These are phyloP conservation scores for Claviceps sp. DNA, from an alignment of 2,329 filamentous ascomycete genomes.

Conservation along the genomic window DNA sequence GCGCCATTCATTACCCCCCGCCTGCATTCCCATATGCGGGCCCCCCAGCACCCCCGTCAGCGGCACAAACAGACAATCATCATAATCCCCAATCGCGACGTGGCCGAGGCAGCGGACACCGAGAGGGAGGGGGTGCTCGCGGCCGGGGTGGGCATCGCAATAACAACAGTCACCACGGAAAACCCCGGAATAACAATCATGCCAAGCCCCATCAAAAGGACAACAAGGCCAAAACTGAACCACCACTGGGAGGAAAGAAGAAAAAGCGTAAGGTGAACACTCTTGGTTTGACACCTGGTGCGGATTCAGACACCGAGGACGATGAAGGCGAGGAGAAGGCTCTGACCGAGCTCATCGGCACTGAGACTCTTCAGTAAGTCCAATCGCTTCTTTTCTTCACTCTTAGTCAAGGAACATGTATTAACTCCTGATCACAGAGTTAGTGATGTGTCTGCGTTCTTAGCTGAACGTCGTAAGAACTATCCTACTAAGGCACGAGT, in stretches of 20 bases:
- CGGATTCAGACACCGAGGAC: conserved; percentile 50
- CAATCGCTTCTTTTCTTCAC: not conserved
- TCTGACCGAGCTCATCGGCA: conserved; percentile 39
- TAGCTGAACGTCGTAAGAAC: conserved; percentile 64
- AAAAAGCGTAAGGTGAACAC: conserved; percentile 63
- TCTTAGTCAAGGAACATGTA: not conserved
- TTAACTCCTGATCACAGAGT: conserved; percentile 24
- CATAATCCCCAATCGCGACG: conserved; percentile 22
- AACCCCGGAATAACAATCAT: conserved; percentile 21
- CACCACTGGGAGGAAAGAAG: conserved; percentile 42
- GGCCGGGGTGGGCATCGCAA: conserved; percentile 25
- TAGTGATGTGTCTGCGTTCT: conserved; percentile 65
- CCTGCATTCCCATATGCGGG: conserved; percentile 24
- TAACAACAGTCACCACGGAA: conserved; percentile 28
- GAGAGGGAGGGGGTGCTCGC: conserved; percentile 23
- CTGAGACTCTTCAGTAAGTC: conserved; percentile 42
- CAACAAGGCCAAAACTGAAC: conserved; percentile 20
- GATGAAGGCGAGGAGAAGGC: conserved; percentile 61
- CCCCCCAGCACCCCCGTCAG: conserved; percentile 23
- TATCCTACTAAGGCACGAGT: conserved; percentile 67
- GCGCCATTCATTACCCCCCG: conserved; percentile 22
- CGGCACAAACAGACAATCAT: conserved; percentile 21
- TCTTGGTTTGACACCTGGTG: conserved; percentile 55
- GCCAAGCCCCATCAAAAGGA: conserved; percentile 12
- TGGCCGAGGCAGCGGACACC: conserved; percentile 20